Evolutionary conservation across 1,284 basidiomycete species (phyloP).

Genomic region (Cystobasidium sp.): DNA sequence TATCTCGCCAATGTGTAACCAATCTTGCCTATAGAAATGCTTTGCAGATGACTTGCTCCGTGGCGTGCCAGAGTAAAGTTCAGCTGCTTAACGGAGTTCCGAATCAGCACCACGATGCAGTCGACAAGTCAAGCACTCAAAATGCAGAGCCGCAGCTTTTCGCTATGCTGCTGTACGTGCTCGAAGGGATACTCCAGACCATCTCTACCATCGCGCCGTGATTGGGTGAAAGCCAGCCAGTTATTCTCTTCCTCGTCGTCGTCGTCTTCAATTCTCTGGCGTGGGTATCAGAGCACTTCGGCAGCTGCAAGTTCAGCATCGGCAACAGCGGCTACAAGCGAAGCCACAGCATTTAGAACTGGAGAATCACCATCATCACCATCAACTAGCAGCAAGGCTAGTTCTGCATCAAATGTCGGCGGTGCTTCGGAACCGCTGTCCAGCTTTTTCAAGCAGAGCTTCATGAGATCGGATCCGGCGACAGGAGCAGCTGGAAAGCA

Average conservation of each 20-base stretch:
- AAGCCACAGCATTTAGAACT: background rate
- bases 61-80: background rate
- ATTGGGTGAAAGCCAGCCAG: conserved; percentile 1
- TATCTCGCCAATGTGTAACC: background rate
- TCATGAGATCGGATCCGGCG: background rate
- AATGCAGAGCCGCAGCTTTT: conserved; percentile 4
- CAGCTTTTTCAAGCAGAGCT: conserved; percentile 44
- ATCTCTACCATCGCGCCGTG: background rate
- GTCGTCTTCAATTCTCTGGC: conserved; percentile 20
- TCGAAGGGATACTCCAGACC: background rate
- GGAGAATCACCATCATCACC: background rate
- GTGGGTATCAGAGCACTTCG: conserved; percentile 29
- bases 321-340: background rate
- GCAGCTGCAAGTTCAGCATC: conserved; percentile 4
- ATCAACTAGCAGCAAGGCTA: background rate
- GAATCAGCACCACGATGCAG: conserved; percentile 9
- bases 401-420: background rate
- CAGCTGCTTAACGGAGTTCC: too few species aligned
- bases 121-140: background rate
- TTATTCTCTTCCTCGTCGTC: background rate
- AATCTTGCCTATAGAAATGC: background rate
- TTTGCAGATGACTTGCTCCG: background rate
- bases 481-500: conserved; percentile 7
- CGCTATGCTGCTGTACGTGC: conserved; percentile 26
- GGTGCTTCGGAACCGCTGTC: conserved; percentile 35